Percentiles rank a stretch among this genome's conserved stretches.
Conservation (phyloP, 106 monocot genomes). For the Xerophyta viscosa region DNA sequence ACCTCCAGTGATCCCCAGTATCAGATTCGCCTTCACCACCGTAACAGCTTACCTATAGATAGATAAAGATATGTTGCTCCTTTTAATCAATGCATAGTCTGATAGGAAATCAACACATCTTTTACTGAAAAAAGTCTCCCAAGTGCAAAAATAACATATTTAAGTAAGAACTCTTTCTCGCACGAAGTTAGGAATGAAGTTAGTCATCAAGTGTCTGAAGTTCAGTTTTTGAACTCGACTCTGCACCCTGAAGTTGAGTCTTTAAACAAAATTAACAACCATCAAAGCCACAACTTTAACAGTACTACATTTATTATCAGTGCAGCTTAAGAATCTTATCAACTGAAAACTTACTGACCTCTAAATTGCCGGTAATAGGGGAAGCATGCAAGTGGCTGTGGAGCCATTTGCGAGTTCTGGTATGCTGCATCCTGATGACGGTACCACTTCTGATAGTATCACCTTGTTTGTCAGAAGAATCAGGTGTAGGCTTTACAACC, state of each 20-base stretch:
- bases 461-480: conserved; percentile 87
- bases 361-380: conserved; percentile 78
- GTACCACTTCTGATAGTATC: conserved; percentile 62
- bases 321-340: background rate
- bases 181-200: no score
- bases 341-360: conserved; percentile 31
- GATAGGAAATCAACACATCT: no score
- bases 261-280: no score
- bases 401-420: conserved; percentile 86
- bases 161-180: no score
- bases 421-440: conserved; percentile 68
- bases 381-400: conserved; percentile 96
- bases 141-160: no score
- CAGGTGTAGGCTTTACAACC: conserved; percentile 60
- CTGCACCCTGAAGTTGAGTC: no score
- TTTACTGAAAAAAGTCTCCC: no score
- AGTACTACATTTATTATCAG: background rate
- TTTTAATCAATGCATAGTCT: no score
- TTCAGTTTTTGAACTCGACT: no score
- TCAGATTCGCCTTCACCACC: conserved; percentile 61
- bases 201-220: no score
- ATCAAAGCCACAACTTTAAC: background rate
- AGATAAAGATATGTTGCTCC: background rate
- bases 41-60: conserved; percentile 62
- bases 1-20: conserved; percentile 77